Base-by-base conservation (phyloP, 805 yeast species). In the Kurtzmaniella cleridarum region DNA sequence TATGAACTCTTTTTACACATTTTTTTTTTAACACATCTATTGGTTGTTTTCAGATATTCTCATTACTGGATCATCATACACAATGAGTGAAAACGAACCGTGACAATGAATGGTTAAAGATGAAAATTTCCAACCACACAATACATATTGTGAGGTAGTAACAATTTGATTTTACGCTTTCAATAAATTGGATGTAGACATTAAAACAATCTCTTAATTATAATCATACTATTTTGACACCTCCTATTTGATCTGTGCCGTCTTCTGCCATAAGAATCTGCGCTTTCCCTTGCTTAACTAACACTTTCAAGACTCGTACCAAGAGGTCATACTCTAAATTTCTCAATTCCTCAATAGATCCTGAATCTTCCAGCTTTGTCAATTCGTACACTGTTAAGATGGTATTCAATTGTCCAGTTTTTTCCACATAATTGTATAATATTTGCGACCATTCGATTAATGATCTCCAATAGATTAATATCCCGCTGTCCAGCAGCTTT, bases 301-400 rank as follows among this genome's bases (percentile, higher is more conserved):
- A 59, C 0, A 72, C 66, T 41, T 53, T 57, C 13, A 88, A 54
- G 2, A 82, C 78, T 43, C 64, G 62, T 9, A 70, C 64, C 41
- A 90, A 58, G 11, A 87, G 52, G 11, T 55, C 53, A 28, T 73
- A 65, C 47, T 85, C 88, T 47, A 89, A 71, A 11, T 78, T 78
- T 39, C 71, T 70, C 48, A 90, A 80, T 32, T 75, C 82, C 50
- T 79, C 78, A 4, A 71, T 66, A 1, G 56, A 41, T 1, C 77
- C 74, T 38, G 75, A 59, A 33, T 84, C 91, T 32, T 64, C 70
- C 38, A 85, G 82, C 41, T 77, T 75, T 0, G 81, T 67, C 28
- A 91, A 57, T 59, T 91, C 98, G 57, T 85, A 89, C 12, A 89
- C 59, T 0, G 98, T 91, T 37, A 91, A 62, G 2, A 91, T 82